These are phyloP conservation scores for Tolypocladium tundrense DNA, from an alignment of 2,329 filamentous ascomycete species.

Conservation along the genomic window DNA sequence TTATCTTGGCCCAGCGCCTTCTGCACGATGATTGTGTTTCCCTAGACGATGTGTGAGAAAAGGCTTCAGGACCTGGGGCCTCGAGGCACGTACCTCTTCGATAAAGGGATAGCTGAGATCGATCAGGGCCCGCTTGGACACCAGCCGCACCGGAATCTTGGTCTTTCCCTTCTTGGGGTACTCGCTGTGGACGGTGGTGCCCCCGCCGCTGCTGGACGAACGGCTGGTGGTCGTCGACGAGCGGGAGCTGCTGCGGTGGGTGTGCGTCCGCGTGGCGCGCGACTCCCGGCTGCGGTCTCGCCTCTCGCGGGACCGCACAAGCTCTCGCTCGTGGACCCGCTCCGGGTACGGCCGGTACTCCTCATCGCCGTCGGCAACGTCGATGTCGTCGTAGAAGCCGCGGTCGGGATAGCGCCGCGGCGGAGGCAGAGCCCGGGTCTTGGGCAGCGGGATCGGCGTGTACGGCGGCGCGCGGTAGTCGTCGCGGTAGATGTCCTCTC, in stretches of 20 bases:
- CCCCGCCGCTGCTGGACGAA: conserved; percentile 35
- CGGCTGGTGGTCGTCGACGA: conserved; percentile 34
- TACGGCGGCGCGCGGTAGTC: conserved; percentile 37
- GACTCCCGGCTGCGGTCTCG: conserved; percentile 30
- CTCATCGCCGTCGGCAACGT: conserved; percentile 62
- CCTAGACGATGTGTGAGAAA: conserved; percentile 36
- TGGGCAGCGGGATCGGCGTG: conserved; percentile 59
- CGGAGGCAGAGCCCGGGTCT: conserved; percentile 49
- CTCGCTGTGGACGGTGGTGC: conserved; percentile 44
- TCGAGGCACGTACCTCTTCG: conserved; percentile 58
- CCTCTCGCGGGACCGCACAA: conserved; percentile 38
- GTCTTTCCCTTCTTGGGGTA: conserved; percentile 84
- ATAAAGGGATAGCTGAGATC: conserved; percentile 80
- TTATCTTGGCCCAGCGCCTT: conserved; percentile 82
- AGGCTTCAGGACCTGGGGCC: fast-evolving
- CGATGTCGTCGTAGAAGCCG: conserved; percentile 55
- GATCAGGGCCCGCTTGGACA: conserved; percentile 69
- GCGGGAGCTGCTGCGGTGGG: conserved; percentile 30
- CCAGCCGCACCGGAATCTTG: conserved; percentile 69
- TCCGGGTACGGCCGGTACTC: conserved; percentile 55
- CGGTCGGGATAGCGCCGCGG: conserved; percentile 45
- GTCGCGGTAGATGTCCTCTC: conserved; percentile 36
- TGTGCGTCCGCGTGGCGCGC: conserved; percentile 26
- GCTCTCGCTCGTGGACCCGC: conserved; percentile 50
- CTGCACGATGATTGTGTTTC: conserved; percentile 69